Conservation (phyloP, 2,329 filamentous ascomycete species). For the Aspergillus sp. region DNA sequence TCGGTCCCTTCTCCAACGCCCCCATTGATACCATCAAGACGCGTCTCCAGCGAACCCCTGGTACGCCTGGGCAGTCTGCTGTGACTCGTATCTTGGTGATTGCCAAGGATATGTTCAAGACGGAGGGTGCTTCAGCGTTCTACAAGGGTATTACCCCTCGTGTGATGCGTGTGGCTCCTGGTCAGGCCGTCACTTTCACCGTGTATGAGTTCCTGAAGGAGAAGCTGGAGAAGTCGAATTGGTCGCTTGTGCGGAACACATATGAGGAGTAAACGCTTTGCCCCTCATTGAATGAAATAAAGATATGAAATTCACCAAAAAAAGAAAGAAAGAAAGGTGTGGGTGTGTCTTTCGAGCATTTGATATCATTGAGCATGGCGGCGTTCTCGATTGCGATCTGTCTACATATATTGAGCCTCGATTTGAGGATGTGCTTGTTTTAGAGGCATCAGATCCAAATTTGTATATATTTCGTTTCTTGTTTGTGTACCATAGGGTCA, state of each 20-base stretch:
- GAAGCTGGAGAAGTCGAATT: constrained; percentile 60
- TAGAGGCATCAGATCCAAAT: constrained; percentile 6
- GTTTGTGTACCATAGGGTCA: constrained; percentile 2
- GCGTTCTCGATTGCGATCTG: constrained; percentile 19
- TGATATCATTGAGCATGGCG: constrained; percentile 23
- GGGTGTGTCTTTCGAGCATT: constrained; percentile 13
- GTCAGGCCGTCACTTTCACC: constrained; percentile 72
- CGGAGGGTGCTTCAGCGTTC: constrained; percentile 90
- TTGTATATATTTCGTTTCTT: constrained; percentile 15
- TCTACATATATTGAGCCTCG: constrained; percentile 6
- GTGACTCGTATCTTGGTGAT: constrained; percentile 72
- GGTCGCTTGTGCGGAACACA: constrained; percentile 52
- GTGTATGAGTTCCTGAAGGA: constrained; percentile 73
- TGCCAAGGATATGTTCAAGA: constrained; percentile 78
- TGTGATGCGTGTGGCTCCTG: constrained; percentile 94
- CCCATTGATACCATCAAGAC: constrained; percentile 99
- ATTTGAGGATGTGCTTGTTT: constrained; percentile 5
- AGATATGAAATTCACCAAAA: background rate
- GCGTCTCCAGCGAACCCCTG: constrained; percentile 81
- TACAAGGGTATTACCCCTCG: constrained; percentile 98
- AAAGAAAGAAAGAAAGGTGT: background rate
- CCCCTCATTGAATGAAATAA: background rate
- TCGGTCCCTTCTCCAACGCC: constrained; percentile 93
- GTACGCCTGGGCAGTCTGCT: constrained; percentile 72
- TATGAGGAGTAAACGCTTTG: constrained; percentile 54